Percentiles rank a stretch among this genome's conserved stretches.
These are phyloP conservation scores for Trapa bicornis DNA, from an alignment of 345 rosid genomes.

Conservation along the genomic window DNA sequence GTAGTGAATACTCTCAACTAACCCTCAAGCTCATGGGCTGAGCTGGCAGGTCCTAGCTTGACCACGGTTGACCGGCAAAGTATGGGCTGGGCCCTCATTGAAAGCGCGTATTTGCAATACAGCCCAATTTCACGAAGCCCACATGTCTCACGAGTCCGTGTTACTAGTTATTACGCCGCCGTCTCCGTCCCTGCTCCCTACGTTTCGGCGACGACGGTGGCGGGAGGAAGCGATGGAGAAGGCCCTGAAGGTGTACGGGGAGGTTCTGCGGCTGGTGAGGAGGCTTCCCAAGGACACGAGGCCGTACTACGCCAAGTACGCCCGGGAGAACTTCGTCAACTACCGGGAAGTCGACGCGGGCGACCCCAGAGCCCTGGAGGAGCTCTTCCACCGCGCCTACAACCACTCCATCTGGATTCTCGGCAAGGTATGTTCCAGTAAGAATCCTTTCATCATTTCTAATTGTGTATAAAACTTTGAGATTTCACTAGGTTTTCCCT, in stretches of 20 bases:
- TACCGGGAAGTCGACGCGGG: slow-evolving; percentile 56
- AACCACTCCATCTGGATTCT: slow-evolving; percentile 93
- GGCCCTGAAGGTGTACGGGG: slow-evolving; percentile 61
- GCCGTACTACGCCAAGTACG: slow-evolving; percentile 85
- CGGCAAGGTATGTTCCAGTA: slow-evolving; percentile 39
- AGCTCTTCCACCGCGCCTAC: slow-evolving; percentile 74
- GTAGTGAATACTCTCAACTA: neutral
- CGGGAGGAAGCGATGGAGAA: slow-evolving; percentile 42
- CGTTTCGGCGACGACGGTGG: neutral
- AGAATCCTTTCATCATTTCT: too few relatives aligned
- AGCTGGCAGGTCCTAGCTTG: too few relatives aligned
- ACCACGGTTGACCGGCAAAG: too few relatives aligned
- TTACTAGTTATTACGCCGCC: too few relatives aligned
- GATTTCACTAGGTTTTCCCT: neutral
- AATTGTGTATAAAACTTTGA: neutral
- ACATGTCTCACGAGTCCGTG: too few relatives aligned
- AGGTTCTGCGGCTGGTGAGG: slow-evolving; percentile 64
- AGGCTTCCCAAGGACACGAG: slow-evolving; percentile 64
- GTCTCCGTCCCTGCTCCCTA: neutral
- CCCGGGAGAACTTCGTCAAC: slow-evolving; percentile 80
- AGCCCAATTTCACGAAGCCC: too few relatives aligned
- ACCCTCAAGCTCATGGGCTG: neutral
- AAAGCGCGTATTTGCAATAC: too few relatives aligned
- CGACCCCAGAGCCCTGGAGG: slow-evolving; percentile 47
- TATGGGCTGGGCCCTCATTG: too few relatives aligned